phyloP scores from a whole-genome alignment of 805 yeast genomes.

The Lachancea fermentati region DNA sequence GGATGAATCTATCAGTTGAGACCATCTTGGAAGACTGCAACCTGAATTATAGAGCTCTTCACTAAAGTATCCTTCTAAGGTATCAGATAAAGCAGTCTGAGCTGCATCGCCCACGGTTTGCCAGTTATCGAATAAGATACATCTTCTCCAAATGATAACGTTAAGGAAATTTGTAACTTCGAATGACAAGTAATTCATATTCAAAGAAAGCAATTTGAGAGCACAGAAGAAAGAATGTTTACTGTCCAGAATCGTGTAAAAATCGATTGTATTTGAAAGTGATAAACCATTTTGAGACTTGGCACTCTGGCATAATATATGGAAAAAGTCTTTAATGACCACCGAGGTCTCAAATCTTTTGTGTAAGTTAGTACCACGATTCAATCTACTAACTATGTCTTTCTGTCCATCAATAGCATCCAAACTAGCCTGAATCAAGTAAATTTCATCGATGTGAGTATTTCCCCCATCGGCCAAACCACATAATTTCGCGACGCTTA shows the following conservation, averaged over 20 bases:
- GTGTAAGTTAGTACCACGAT: slow-evolving; percentile 19
- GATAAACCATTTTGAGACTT: slow-evolving; percentile 34
- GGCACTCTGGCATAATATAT: slow-evolving; percentile 22
- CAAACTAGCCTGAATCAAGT: slow-evolving; percentile 46
- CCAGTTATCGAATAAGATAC: slow-evolving; percentile 46
- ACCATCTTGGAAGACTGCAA: slow-evolving; percentile 29
- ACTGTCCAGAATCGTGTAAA: slow-evolving; percentile 43
- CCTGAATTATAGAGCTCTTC: slow-evolving; percentile 29
- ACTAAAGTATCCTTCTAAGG: slow-evolving; percentile 35
- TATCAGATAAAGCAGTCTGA: slow-evolving; percentile 41
- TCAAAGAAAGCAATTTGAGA: slow-evolving; percentile 44
- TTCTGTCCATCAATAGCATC: slow-evolving; percentile 46
- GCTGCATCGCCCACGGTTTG: slow-evolving; percentile 39
- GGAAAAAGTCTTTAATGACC: slow-evolving; percentile 18
- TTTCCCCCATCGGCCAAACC: slow-evolving; percentile 39
- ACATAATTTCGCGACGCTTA: slow-evolving; percentile 69
- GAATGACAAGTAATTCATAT: slow-evolving; percentile 22
- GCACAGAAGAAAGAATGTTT: slow-evolving; percentile 39
- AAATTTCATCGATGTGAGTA: slow-evolving; percentile 19
- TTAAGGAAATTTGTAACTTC: slow-evolving; percentile 32
- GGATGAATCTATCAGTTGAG: slow-evolving; percentile 12
- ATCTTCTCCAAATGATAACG: slow-evolving; percentile 52
- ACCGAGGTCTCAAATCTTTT: slow-evolving; percentile 19
- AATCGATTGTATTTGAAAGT: slow-evolving; percentile 44
- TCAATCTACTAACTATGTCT: slow-evolving; percentile 1